Evolutionary conservation across 2,329 filamentous ascomycete genomes (phyloP), one percentile per base, ranked within the genome.

Genomic region (Neonectria magnoliae): DNA sequence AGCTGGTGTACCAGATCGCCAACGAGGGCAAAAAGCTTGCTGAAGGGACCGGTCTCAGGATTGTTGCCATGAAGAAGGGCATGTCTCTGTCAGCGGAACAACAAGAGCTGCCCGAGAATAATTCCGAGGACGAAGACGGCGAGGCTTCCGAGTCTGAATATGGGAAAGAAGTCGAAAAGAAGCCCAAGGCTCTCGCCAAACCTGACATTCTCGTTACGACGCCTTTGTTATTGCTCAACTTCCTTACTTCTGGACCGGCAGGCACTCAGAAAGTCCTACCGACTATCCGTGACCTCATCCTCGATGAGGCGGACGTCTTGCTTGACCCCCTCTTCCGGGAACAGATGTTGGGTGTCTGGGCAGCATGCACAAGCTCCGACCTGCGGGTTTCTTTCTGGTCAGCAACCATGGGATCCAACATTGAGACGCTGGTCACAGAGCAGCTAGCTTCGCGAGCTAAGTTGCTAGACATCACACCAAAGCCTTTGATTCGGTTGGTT

Each of bases 231-330:
- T 84, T 99, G 4, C 85, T 95, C 29, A 93, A 96, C 75, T 89
- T 92, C 3, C 80, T 98, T 7, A 77, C 68, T n/a, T 76, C 71
- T 45, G 78, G 78, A 5, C 82, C 84, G 10, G 82, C 81, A 22
- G 81, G 81, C 59, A 76, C 80, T 66, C 57, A 83, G 74, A 79
- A 82, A 33, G 80, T 84, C 5, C 79, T 97, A 5, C 88, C 92
- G 0, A 86, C 87, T 1, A 90, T 98, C 5, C 85, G 86, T 48
- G 89, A 89, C 55, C 82, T 99, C 18, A 86, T 98, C 38, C 84
- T 99, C 3, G 96, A 99, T 75, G 96, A 99, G 83, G 96, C 94
- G 1, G 96, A 99, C 78, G 94, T 98, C 14, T 90, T 99, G 6
- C 87, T 99, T 11, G 94, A 98, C 73, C 90, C 92, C 16, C 84